Base-by-base conservation (phyloP, 2,329 filamentous ascomycete species). In the Penicillium psychrosexuale region DNA sequence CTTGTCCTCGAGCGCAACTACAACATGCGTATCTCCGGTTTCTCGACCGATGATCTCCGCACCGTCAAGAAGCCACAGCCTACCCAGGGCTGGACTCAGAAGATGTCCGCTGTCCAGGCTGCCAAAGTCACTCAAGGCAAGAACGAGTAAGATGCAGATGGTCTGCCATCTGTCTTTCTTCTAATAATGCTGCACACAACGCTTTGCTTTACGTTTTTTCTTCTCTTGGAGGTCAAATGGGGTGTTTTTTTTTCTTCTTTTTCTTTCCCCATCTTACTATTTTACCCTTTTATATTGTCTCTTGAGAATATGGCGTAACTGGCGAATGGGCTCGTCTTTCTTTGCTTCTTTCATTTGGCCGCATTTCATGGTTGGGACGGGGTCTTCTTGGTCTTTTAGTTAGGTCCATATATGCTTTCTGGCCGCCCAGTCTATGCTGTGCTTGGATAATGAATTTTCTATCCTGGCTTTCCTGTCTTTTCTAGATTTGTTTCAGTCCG, bases 101-200 rank as follows among this genome's bases (percentile, higher is more conserved):
- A 99, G 81, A 95, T 99, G 88, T 93, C 91, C 67, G 93, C 94
- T 24, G 88, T 99, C 15, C 91, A 96, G 75, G 93, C 92, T 1
- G 91, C 91, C 44, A 97, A 97, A 79, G 91, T 77, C 22, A 78
- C 75, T 3, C 75, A 77, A 57, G 75, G 75, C 3, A 75, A 73
- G 48, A 62, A 68, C 30, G 75, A 77, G 56, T 76, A 64, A 61
- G n/a, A 30, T 39, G 15, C 37, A 39, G 46, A 11, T 8, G 17
- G 9, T n/a, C 13, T 45, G n/a, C 19, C 19, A 7, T 3, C 28
- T n/a, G 28, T 13, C 30, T n/a, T 44, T 15, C 8, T 42, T 44
- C 19, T 19, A 15, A 5, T 31, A n/a, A 24, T 27, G 13, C 17
- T 27, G 47, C 37, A 43, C 36, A n/a, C 19, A 17, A 15, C 11